These are phyloP conservation scores for Kwoniella shivajii DNA, from an alignment of 1,284 basidiomycete species.

Conservation along the genomic window DNA sequence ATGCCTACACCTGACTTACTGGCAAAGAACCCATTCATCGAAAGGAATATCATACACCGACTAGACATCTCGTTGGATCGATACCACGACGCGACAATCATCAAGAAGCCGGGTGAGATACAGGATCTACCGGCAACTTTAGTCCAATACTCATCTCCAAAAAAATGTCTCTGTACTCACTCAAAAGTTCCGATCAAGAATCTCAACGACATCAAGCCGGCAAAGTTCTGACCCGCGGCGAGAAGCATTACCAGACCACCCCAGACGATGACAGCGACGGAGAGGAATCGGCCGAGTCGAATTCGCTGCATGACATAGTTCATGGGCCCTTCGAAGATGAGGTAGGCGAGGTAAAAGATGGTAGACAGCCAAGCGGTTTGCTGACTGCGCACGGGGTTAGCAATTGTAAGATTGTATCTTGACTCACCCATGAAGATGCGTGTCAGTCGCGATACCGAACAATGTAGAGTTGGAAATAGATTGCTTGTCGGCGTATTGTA, in stretches of 20 bases:
- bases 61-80: slow-evolving; percentile 24
- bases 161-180: slow-evolving; percentile 25
- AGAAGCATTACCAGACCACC: slow-evolving; percentile 10
- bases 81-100: slow-evolving; percentile 37
- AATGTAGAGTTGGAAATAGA: slow-evolving; percentile 10
- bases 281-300: slow-evolving; percentile 4
- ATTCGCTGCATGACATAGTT: slow-evolving; percentile 10
- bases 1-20: slow-evolving; percentile 13
- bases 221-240: slow-evolving; percentile 24
- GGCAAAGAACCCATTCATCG: slow-evolving; percentile 33
- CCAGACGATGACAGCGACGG: slow-evolving; percentile 14
- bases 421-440: slow-evolving; percentile 1
- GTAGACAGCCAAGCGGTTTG: slow-evolving; percentile 13
- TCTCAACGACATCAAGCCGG: slow-evolving; percentile 21
- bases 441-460: slow-evolving; percentile 11
- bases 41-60: slow-evolving; percentile 23
- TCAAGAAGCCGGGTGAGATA: slow-evolving; percentile 33
- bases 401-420: not conserved
- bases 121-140: slow-evolving; percentile 28
- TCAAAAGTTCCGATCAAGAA: slow-evolving; percentile 16
- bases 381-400: not conserved
- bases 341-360: slow-evolving; percentile 12
- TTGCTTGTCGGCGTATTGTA: slow-evolving; percentile 13
- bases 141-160: slow-evolving; percentile 2
- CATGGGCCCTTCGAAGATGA: slow-evolving; percentile 11